Evolutionary conservation across 116 monocot genomes (phyloP).

Genomic region (Papilionanthe hybrid): DNA sequence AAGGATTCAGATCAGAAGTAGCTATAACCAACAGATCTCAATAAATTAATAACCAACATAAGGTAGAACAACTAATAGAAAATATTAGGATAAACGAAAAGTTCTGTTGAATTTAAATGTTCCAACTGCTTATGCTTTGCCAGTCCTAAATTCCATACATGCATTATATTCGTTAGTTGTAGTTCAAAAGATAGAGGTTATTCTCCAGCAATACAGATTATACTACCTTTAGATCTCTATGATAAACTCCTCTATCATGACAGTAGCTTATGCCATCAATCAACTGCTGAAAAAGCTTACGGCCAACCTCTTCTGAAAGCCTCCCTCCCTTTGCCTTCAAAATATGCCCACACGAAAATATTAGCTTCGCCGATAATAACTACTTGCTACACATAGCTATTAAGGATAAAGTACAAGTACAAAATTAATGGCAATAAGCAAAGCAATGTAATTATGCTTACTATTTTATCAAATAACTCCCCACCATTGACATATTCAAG

Average conservation of each 20-base stretch:
- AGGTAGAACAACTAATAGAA: too few relatives aligned
- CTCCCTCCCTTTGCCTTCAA: slow-evolving; percentile 50
- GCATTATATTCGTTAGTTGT: neutral
- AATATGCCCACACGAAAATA: neutral
- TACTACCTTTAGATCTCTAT: slow-evolving; percentile 87
- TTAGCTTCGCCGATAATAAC: neutral
- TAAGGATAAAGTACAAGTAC: neutral
- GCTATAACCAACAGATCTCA: too few relatives aligned
- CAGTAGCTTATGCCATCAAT: slow-evolving; percentile 88
- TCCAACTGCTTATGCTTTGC: too few relatives aligned
- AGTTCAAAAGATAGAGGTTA: neutral
- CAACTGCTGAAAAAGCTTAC: slow-evolving; percentile 85
- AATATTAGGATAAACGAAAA: too few relatives aligned
- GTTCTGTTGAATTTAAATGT: too few relatives aligned
- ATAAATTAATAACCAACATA: too few relatives aligned
- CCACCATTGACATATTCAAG: slow-evolving; percentile 67
- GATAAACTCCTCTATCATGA: slow-evolving; percentile 80
- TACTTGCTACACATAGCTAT: neutral
- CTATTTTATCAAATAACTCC: slow-evolving; percentile 83
- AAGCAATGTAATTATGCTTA: slow-evolving; percentile 20
- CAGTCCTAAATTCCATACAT: too few relatives aligned
- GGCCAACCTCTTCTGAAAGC: slow-evolving; percentile 52
- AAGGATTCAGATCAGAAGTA: too few relatives aligned
- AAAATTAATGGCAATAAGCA: neutral
- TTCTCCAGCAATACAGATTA: neutral